Conservation (phyloP, 2,329 filamentous ascomycete species). For the Chrysoporthe cubensis region DNA sequence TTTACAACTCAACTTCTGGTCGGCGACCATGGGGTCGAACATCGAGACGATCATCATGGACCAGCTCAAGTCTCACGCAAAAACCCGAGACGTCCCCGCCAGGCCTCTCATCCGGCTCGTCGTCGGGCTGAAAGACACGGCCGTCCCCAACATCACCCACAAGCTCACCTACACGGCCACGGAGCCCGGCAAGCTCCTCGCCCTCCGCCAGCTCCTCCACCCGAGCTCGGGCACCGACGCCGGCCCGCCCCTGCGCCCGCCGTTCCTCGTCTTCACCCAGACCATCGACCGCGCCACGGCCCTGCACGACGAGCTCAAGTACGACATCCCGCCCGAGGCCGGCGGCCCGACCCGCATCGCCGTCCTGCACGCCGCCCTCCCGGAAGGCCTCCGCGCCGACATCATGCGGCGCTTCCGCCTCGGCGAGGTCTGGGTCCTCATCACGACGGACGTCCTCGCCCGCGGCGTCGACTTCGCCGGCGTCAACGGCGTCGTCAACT, state of each 20-base stretch:
- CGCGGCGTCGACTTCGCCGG: slow-evolving; percentile 94
- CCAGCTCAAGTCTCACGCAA: slow-evolving; percentile 63
- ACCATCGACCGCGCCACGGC: slow-evolving; percentile 90
- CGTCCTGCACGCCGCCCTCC: slow-evolving; percentile 85
- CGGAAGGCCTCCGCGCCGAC: slow-evolving; percentile 72
- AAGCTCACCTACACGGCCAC: slow-evolving; percentile 88
- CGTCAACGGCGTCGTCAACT: slow-evolving; percentile 95
- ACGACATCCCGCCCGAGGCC: slow-evolving; percentile 89
- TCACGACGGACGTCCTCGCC: slow-evolving; percentile 91
- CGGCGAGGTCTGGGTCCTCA: slow-evolving; percentile 93
- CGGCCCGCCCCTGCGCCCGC: slow-evolving; percentile 71
- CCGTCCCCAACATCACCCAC: slow-evolving; percentile 89
- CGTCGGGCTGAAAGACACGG: slow-evolving; percentile 95
- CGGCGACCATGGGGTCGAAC: slow-evolving; percentile 93
- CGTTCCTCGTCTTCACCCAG: slow-evolving; percentile 95
- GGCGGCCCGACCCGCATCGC: slow-evolving; percentile 85
- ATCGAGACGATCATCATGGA: slow-evolving; percentile 78
- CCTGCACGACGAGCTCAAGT: slow-evolving; percentile 85
- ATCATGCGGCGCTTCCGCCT: slow-evolving; percentile 90
- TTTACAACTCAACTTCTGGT: slow-evolving; percentile 86
- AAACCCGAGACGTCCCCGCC: slow-evolving; percentile 40
- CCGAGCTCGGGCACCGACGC: slow-evolving; percentile 64
- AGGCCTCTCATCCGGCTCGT: slow-evolving; percentile 78
- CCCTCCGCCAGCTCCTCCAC: slow-evolving; percentile 85
- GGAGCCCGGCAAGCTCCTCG: slow-evolving; percentile 91